Conservation (phyloP, 306 rosid species). For the Fragaria iinumae region DNA sequence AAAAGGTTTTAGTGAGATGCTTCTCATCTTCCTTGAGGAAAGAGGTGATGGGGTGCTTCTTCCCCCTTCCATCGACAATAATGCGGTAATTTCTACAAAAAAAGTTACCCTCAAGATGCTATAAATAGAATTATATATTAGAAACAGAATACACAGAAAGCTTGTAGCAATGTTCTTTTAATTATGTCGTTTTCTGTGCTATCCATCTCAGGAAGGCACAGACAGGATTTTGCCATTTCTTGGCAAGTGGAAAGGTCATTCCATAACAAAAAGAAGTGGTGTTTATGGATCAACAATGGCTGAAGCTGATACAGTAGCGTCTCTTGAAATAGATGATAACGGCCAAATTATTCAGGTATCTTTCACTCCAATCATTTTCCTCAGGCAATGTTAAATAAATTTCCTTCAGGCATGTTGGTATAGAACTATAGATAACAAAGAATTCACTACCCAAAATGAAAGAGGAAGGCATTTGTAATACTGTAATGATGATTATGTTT, state of each 20-base stretch:
- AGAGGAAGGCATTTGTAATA: neutral
- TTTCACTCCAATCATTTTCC: conserved; percentile 16
- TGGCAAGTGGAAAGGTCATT: conserved; percentile 89
- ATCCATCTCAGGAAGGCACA: conserved; percentile 30
- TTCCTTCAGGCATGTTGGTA: neutral
- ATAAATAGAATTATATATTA: neutral
- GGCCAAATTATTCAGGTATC: conserved; percentile 85
- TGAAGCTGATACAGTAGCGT: conserved; percentile 60
- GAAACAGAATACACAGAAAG: neutral
- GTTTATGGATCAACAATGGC: conserved; percentile 88
- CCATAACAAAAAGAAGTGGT: conserved; percentile 86
- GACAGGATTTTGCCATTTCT: conserved; percentile 72
- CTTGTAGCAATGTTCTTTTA: conserved; percentile 1
- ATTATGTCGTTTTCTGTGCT: neutral
- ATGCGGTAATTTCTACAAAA: conserved; percentile 36
- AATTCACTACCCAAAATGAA: neutral
- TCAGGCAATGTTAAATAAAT: neutral
- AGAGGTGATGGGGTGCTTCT: conserved; percentile 50
- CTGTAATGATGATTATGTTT: neutral
- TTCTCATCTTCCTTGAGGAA: conserved; percentile 79
- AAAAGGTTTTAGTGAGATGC: conserved; percentile 78
- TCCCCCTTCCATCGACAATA: conserved; percentile 45
- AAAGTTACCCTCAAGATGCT: neutral
- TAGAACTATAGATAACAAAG: neutral
- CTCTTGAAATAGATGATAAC: conserved; percentile 58